A percentile compares a stretch with the other conserved stretches of the same genome.
phyloP scores from a whole-genome alignment of 73 alveolate species.

The Stentor coeruleus region DNA sequence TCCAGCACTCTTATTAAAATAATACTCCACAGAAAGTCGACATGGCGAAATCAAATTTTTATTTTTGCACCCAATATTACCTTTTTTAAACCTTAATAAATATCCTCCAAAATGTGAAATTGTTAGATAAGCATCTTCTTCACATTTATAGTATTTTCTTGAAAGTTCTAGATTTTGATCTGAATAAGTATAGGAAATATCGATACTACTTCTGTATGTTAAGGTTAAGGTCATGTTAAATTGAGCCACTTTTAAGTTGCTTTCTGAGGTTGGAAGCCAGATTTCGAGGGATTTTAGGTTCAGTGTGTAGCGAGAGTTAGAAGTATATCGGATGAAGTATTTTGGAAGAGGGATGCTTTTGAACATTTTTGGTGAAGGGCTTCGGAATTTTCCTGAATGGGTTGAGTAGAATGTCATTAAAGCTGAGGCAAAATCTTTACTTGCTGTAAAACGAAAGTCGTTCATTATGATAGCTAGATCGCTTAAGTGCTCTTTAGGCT shows the following conservation, averaged over 20 bases:
- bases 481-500: too few species aligned
- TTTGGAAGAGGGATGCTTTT: too few species aligned
- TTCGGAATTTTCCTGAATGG: too few species aligned
- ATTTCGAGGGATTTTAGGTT: not conserved
- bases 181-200: not conserved
- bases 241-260: not conserved
- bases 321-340: too few species aligned
- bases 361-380: too few species aligned
- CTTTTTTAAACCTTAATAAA: not conserved
- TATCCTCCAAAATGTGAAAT: not conserved
- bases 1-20: not conserved
- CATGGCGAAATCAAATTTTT: not conserved
- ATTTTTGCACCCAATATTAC: not conserved
- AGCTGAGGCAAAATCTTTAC: too few species aligned
- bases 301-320: not conserved
- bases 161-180: not conserved
- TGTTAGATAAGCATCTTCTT: not conserved
- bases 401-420: too few species aligned
- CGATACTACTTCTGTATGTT: not conserved
- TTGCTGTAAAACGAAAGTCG: too few species aligned
- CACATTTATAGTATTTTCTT: not conserved
- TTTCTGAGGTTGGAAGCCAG: not conserved
- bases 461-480: too few species aligned
- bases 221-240: not conserved
- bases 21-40: not conserved